phyloP scores from a whole-genome alignment of 352 stramenopile genomes.

The Elongisporangium undulatum region DNA sequence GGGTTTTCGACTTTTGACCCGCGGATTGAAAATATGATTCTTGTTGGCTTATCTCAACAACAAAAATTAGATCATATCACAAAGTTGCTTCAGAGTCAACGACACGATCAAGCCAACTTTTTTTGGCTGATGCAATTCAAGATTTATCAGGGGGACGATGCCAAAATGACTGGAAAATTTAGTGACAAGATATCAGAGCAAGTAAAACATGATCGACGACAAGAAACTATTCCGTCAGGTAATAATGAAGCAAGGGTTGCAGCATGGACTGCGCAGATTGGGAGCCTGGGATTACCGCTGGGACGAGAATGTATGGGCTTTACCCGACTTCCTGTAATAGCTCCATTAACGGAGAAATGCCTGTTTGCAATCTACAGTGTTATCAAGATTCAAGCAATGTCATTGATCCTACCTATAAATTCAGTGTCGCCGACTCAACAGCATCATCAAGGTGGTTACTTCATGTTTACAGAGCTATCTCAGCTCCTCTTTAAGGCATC shows the following conservation, averaged over 20 bases:
- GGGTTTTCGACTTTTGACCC: not conserved
- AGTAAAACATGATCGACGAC: not conserved
- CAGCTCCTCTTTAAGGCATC: conserved; percentile 33
- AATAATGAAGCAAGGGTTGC: not conserved
- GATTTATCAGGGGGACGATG: conserved; percentile 7
- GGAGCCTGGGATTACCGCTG: conserved; percentile 33
- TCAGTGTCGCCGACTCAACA: not conserved
- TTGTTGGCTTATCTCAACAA: conserved; percentile 19
- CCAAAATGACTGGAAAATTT: conserved; percentile 1
- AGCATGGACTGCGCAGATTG: conserved; percentile 9
- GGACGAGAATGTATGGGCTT: conserved; percentile 47
- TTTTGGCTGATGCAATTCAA: conserved; percentile 46
- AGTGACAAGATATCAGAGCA: not conserved
- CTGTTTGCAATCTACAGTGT: conserved; percentile 40
- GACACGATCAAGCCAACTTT: conserved; percentile 20
- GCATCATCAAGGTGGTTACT: conserved; percentile 4
- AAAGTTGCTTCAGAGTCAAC: conserved; percentile 7
- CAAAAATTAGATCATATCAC: conserved; percentile 11
- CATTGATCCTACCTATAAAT: conserved; percentile 22
- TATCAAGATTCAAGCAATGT: conserved; percentile 21
- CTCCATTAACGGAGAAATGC: conserved; percentile 48
- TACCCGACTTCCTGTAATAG: conserved; percentile 24
- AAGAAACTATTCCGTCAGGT: conserved; percentile 3
- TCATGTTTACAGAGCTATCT: conserved; percentile 15
- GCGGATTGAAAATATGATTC: conserved; percentile 24